Base-by-base conservation (phyloP, 1,284 basidiomycete species). In the Leccinum pachyderme region DNA sequence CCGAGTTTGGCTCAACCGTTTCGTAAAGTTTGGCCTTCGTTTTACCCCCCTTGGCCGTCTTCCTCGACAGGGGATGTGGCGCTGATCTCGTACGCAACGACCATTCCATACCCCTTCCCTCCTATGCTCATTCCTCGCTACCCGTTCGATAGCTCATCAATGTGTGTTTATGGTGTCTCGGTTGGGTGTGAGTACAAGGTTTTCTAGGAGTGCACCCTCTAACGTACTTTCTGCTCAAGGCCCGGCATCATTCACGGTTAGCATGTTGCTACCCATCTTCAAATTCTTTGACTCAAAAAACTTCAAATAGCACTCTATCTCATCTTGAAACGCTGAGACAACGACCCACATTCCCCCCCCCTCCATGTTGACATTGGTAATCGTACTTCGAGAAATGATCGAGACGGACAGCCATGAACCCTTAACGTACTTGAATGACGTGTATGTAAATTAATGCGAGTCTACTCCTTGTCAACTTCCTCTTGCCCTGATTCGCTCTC, bases 11-110 rank as follows among this genome's bases (percentile, higher is more conserved):
- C 58, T 71, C 55, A 68, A 25, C 33, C 1, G 7, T 47, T 33
- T 49, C 52, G 24, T 54, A 31, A 65, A 79, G 89, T 58, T 65
- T 84, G 57, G 89, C 89, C 57, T 77, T 92, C 72, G 64, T 92
- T 69, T 61, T 92, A 22, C 91, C 90, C 5, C 90, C 91, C 53
- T 65, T 93, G 2, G 89, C 85, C 54, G 91, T 93, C 11, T 89
- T 91, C 73, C 72, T 93, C 15, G 89, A 92, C 72, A 78, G 85
- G 56, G 90, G 89, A 24, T 91, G 88, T 66, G 75, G 77, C 43
- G 81, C 79, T 35, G 89, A 91, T 70, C 70, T 92, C 33, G 83
- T 87, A 62, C 53, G 77, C 73, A 22, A 32, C 24, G 13, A 9
- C n/a, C 39, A 29, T 53, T 18, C 11, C 37, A 15, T 27, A 44